Conservation (phyloP, 257 asterid species). For the Solanum etuberosum region DNA sequence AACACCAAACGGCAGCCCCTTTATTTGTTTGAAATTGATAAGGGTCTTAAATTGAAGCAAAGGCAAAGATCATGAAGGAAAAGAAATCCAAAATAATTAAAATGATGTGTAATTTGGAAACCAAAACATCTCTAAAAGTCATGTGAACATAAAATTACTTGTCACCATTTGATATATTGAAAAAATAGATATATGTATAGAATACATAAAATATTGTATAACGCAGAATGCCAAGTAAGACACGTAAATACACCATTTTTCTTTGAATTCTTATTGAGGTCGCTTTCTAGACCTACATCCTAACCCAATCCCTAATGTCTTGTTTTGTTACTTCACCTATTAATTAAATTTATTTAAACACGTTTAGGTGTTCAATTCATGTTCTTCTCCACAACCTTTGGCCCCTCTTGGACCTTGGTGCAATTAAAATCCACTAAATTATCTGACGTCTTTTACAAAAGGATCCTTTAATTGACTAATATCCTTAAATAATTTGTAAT, state of each 20-base stretch:
- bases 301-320: not conserved
- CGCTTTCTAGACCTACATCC: not conserved
- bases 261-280: not conserved
- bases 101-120: not conserved
- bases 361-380: not conserved
- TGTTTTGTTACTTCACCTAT: not conserved
- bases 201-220: too few relatives aligned
- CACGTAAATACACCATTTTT: not conserved
- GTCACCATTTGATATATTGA: too few relatives aligned
- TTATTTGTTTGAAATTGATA: not conserved
- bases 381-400: not conserved
- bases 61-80: not conserved
- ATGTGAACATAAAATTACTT: too few relatives aligned
- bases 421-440: not conserved
- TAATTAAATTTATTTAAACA: not conserved
- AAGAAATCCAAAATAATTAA: not conserved
- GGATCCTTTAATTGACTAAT: not conserved
- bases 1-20: not conserved
- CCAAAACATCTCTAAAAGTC: not conserved
- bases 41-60: not conserved
- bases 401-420: too few relatives aligned
- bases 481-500: not conserved
- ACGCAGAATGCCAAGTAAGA: not conserved
- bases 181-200: too few relatives aligned
- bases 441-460: not conserved